phyloP scores from a whole-genome alignment of 2,329 filamentous ascomycete genomes.

The Drechslerella coelobrocha region DNA sequence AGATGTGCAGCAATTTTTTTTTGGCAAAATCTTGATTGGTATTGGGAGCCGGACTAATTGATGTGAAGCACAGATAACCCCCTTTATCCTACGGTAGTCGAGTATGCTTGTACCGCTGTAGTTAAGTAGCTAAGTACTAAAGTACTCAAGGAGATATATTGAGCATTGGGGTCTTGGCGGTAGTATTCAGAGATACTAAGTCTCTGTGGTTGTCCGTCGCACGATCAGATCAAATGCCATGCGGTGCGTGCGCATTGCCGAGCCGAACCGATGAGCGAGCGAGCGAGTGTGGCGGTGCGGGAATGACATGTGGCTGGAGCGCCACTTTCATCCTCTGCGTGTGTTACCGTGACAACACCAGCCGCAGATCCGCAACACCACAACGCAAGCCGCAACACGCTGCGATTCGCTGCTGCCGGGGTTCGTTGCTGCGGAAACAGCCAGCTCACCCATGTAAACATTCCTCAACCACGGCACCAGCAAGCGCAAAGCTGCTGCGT shows the following conservation, averaged over 20 bases:
- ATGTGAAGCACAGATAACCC: too few relatives aligned
- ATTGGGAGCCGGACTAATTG: too few relatives aligned
- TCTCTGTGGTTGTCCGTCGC: too few relatives aligned
- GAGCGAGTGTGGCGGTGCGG: background rate
- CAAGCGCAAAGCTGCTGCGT: background rate
- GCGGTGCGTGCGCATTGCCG: background rate
- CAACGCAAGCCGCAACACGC: background rate
- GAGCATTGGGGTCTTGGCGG: background rate
- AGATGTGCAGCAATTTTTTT: background rate
- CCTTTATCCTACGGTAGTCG: too few relatives aligned
- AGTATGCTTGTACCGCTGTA: too few relatives aligned
- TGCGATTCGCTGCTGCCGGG: background rate
- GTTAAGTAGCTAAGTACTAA: too few relatives aligned
- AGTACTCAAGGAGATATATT: too few relatives aligned
- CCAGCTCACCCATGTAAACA: slow-evolving; percentile 20
- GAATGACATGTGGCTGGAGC: background rate
- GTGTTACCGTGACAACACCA: slow-evolving; percentile 43
- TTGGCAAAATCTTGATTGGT: background rate
- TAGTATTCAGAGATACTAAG: background rate
- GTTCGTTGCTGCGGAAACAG: slow-evolving; percentile 31
- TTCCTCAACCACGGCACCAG: background rate
- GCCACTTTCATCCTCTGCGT: background rate
- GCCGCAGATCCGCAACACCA: background rate
- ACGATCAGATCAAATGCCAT: background rate
- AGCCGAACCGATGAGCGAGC: background rate